Evolutionary conservation across 1,284 basidiomycete species (phyloP).

Genomic region (Ustilago crameri): DNA sequence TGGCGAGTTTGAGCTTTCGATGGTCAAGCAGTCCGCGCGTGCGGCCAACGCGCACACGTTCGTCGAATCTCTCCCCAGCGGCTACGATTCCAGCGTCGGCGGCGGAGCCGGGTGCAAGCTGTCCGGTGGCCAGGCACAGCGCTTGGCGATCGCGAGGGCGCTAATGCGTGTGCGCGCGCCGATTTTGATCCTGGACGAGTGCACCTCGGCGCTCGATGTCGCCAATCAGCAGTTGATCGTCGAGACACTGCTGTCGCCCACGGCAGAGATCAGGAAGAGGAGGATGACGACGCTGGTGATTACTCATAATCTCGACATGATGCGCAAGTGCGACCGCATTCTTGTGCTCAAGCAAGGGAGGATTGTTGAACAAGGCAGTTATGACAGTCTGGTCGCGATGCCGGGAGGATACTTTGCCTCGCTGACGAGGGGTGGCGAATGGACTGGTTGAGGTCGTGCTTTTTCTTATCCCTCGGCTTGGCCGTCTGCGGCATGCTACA

Average conservation of each 20-base stretch:
- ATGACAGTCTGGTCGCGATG: slow-evolving; percentile 75
- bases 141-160: slow-evolving; percentile 89
- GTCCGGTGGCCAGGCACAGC: slow-evolving; percentile 93
- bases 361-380: slow-evolving; percentile 83
- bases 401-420: slow-evolving; percentile 81
- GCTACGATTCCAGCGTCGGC: slow-evolving; percentile 86
- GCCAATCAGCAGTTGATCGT: slow-evolving; percentile 71
- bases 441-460: slow-evolving; percentile 71
- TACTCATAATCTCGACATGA: slow-evolving; percentile 90
- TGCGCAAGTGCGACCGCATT: slow-evolving; percentile 90
- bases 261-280: slow-evolving; percentile 16
- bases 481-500: no score
- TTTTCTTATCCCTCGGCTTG: background rate
- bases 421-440: slow-evolving; percentile 86
- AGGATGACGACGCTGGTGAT: slow-evolving; percentile 84
- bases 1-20: slow-evolving; percentile 61
- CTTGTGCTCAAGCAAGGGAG: slow-evolving; percentile 81
- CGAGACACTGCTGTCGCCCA: slow-evolving; percentile 74
- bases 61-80: slow-evolving; percentile 80
- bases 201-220: slow-evolving; percentile 85
- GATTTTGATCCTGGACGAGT: slow-evolving; percentile 92
- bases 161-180: slow-evolving; percentile 77
- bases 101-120: slow-evolving; percentile 83
- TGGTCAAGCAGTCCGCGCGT: slow-evolving; percentile 78
- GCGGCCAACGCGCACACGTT: slow-evolving; percentile 88